A percentile compares a stretch with the other conserved stretches of the same genome.
phyloP scores from a whole-genome alignment of 768 basidiomycete species.

The Trametes cubensis region DNA sequence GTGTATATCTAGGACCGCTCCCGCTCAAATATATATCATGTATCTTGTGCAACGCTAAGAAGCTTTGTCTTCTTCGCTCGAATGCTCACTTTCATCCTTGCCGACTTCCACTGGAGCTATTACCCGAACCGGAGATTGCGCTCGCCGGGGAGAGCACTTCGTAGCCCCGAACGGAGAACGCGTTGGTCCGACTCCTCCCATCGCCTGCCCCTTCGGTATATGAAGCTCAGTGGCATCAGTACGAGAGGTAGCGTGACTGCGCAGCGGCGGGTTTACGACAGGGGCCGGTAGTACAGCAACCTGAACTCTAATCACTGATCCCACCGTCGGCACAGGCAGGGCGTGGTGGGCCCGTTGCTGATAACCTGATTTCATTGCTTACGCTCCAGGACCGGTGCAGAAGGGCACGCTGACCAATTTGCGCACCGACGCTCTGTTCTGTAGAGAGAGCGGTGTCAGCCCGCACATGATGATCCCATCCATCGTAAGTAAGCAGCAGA shows the following conservation, averaged over 20 bases:
- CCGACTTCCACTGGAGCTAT: too few relatives aligned
- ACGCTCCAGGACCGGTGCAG: too few relatives aligned
- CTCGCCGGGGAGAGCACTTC: background rate
- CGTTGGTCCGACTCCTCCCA: background rate
- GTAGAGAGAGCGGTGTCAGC: too few relatives aligned
- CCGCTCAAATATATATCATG: background rate
- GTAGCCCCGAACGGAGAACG: background rate
- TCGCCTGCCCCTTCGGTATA: background rate
- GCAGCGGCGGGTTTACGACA: conserved; percentile 12
- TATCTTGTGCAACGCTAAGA: too few relatives aligned
- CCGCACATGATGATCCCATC: too few relatives aligned
- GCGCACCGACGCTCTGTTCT: background rate
- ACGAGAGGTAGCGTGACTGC: background rate
- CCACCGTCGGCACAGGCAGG: background rate
- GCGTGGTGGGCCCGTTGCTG: too few relatives aligned
- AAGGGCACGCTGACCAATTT: background rate
- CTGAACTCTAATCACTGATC: conserved; percentile 5
- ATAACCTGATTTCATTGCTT: too few relatives aligned
- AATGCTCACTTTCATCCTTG: background rate
- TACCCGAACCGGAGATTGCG: too few relatives aligned
- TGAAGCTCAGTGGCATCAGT: background rate
- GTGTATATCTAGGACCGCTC: background rate
- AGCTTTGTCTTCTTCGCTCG: background rate
- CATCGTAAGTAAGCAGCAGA: too few relatives aligned
- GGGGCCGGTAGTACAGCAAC: background rate